Conservation (phyloP, 2,329 filamentous ascomycete genomes). For the Aspergillus novofumigatus region DNA sequence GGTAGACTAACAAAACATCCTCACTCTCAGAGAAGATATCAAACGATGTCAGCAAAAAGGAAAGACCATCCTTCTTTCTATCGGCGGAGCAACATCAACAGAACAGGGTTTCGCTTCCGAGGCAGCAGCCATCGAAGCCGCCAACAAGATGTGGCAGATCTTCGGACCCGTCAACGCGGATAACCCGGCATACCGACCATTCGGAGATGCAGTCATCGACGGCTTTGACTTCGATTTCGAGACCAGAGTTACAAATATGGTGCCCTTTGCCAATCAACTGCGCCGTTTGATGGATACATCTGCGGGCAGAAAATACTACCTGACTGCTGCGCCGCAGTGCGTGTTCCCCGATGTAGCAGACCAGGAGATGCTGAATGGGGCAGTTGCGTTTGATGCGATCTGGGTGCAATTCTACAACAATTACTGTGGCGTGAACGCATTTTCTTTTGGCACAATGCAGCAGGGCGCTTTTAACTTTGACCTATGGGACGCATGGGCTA, state of each 20-base stretch:
- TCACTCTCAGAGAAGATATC: constrained; percentile 41
- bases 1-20: not conserved
- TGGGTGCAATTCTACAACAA: constrained; percentile 69
- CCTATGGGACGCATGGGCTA: constrained; percentile 64
- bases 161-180: constrained; percentile 57
- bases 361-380: constrained; percentile 52
- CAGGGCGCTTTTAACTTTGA: constrained; percentile 59
- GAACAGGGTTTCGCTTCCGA: constrained; percentile 61
- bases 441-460: constrained; percentile 37
- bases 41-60: constrained; percentile 58
- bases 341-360: constrained; percentile 60
- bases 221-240: constrained; percentile 78
- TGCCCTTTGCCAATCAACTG: constrained; percentile 56
- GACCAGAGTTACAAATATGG: constrained; percentile 55
- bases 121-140: constrained; percentile 51
- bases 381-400: constrained; percentile 56
- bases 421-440: constrained; percentile 59
- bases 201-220: constrained; percentile 62
- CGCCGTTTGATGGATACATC: constrained; percentile 53
- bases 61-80: constrained; percentile 69
- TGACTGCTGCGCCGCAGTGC: constrained; percentile 66
- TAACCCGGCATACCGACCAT: constrained; percentile 56
- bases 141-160: constrained; percentile 63
- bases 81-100: constrained; percentile 68
- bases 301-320: constrained; percentile 51